These are phyloP conservation scores for Kalaharituber pfeilii DNA, from an alignment of 2,329 filamentous ascomycete genomes.

Conservation along the genomic window DNA sequence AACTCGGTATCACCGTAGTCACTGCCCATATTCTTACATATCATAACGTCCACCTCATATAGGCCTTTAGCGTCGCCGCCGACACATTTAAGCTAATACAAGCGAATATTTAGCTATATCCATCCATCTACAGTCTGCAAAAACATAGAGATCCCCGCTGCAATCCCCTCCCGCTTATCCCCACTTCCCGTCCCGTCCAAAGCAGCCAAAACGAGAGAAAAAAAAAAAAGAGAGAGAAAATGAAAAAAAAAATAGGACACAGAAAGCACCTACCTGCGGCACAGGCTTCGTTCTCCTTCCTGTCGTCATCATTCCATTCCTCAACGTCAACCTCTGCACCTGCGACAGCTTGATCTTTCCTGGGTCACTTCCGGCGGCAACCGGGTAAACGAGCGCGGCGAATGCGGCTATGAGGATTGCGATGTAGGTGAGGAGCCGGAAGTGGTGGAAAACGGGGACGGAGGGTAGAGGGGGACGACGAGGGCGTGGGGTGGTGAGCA, in stretches of 20 bases:
- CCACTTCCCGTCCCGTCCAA: not conserved
- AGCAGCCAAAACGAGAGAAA: not conserved
- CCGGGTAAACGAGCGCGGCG: no score
- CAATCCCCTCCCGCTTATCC: not conserved
- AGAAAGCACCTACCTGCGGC: conserved; percentile 15
- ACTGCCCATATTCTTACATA: conserved; percentile 70
- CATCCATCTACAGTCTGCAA: not conserved
- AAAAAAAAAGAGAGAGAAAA: not conserved
- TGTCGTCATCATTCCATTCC: conserved; percentile 14
- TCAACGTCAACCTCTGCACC: conserved; percentile 12
- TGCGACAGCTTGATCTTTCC: conserved; percentile 12
- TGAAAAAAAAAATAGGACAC: no score
- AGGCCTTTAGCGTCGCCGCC: conserved; percentile 26
- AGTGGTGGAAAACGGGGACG: no score
- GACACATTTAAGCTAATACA: conserved; percentile 14
- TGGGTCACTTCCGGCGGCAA: no score
- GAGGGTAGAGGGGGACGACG: no score
- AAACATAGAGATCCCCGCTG: not conserved
- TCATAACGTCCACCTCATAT: conserved; percentile 64
- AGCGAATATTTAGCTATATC: not conserved
- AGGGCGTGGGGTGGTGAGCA: no score
- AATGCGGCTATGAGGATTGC: no score
- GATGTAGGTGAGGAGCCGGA: no score
- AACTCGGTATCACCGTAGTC: conserved; percentile 57
- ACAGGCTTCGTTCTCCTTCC: conserved; percentile 12